Base-by-base conservation (phyloP, 495 filamentous ascomycete genomes). In the Trichoderma virens region DNA sequence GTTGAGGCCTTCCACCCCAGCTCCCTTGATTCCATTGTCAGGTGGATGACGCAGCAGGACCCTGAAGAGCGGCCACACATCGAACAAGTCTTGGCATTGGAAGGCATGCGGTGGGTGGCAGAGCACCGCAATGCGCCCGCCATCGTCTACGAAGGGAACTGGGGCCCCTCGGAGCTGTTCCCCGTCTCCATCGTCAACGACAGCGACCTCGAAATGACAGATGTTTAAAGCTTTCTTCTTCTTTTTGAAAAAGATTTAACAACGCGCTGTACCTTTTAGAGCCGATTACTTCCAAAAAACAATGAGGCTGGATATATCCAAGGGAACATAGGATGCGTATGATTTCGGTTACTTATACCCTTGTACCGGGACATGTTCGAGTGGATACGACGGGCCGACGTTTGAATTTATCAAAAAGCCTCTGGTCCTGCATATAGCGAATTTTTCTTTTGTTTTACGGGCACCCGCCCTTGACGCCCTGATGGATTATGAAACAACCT, bases 71-170 rank as follows among this genome's bases (percentile, higher is more conserved):
- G 94, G 32, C 93, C 93, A 9, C 85, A 83, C 0, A 83, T 89
- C 25, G 82, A 86, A 54, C 84, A 96, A 65, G 75, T 98, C 13
- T 79, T 96, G 59, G 71, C 76, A 59, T 79, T 81, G 2, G 84
- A 83, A 43, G 88, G 90, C 23, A 80, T 94, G 28, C 80, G 80
- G 65, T 98, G 95, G 87, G 88, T 91, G 23, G 82, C 83, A 63
- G 71, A 72, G 59, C 86, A 92, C 65, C 86, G 90, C 38, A 85
- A 86, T 56, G 90, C 91, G 28, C 90, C 90, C 31, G 95, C 95
- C 27, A 95, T 90, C 11, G 86, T 97, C 61, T 98, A 87, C 66
- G 94, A 98, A 77, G 95, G 94, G 68, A 92, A 91, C 72, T 98
- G 91, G 90, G 94, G 94, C 1, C 94, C 93, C 18, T 70, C 69